These are phyloP conservation scores for Aspergillus brunneoviolaceus DNA, from an alignment of 2,329 filamentous ascomycete species.

Conservation along the genomic window DNA sequence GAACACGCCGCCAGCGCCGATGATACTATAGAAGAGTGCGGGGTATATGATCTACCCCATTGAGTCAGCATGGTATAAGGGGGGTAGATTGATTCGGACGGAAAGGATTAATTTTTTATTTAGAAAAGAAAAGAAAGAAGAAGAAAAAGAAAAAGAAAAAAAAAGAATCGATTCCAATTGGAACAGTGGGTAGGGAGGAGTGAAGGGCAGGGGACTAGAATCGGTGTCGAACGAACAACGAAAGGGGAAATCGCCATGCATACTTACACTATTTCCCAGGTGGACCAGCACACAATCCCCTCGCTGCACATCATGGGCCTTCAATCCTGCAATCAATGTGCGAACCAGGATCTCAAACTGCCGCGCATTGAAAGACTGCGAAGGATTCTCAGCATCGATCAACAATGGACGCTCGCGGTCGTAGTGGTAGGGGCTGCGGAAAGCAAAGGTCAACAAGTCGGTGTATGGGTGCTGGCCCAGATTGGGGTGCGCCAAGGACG, in stretches of 20 bases:
- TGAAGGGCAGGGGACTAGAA: constrained; percentile 3
- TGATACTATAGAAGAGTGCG: constrained; percentile 39
- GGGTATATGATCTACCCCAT: constrained; percentile 38
- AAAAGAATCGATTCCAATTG: background rate
- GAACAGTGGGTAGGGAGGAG: background rate
- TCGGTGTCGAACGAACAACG: constrained; percentile 1
- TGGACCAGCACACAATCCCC: constrained; percentile 48
- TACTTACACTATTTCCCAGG: constrained; percentile 43
- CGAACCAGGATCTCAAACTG: constrained; percentile 38
- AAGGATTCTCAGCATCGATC: constrained; percentile 44
- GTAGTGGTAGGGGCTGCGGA: constrained; percentile 36
- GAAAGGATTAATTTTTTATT: background rate
- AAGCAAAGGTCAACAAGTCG: constrained; percentile 46
- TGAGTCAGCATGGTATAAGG: constrained; percentile 18
- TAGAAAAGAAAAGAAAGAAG: constrained; percentile 6
- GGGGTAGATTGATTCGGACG: background rate
- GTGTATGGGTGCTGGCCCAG: constrained; percentile 27
- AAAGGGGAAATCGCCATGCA: background rate
- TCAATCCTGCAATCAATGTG: constrained; percentile 43
- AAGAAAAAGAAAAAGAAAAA: background rate
- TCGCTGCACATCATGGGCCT: constrained; percentile 36
- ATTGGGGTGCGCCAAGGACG: constrained; percentile 20
- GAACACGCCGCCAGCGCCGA: constrained; percentile 51
- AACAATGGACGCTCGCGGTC: constrained; percentile 42
- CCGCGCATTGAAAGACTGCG: constrained; percentile 35